Base-by-base conservation (phyloP, 139 green algal species). In the Deuterostichococcus epilithicus region DNA sequence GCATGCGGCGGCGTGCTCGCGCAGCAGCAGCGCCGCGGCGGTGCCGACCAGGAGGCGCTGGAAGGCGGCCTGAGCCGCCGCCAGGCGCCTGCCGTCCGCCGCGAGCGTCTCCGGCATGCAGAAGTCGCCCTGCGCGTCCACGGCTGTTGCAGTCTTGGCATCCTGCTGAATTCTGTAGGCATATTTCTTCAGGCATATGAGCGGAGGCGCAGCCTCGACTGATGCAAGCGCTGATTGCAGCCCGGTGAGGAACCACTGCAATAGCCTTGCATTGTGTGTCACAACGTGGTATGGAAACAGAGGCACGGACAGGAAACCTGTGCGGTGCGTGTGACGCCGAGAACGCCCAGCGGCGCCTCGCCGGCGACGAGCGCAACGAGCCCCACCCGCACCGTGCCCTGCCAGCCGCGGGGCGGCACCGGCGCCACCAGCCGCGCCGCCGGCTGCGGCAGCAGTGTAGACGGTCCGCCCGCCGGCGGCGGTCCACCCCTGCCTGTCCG, bases 11-110 rank as follows among this genome's bases (percentile, higher is more conserved):
- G 63, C 63, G 15, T 37, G 32, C 80, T 92, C 84, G 47, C 80
- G 60, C 52, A 88, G 75, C 22, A 92, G 80, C 68, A 89, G 76
- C 74, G 92, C 76, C 13, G 79, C 82, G 36, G 78, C 76, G 22
- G 63, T 80, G 1, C 87, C 73, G 22, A 97, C 91, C 58, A 93
- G 44, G 68, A 94, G 80, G 42, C 78, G 81, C 83, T 97, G 92
- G 77, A 94, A 91, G 28, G 72, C 70, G 74, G 93, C 91, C 81
- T 96, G 92, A 10, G 81, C 78, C 0, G 74, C 81, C 20, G 92
- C 84, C 69, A 97, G 84, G 18, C 88, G 83, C 18, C 76, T 59
- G 8, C 69, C 74, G 38, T 95, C 90, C 37, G 86, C 73, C 30
- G 72, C 38, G 33, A 95, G 80, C 23, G 86, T 85, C 85, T 97